Conservation (phyloP, 345 rosid genomes). For the Eucalyptus marginata region DNA sequence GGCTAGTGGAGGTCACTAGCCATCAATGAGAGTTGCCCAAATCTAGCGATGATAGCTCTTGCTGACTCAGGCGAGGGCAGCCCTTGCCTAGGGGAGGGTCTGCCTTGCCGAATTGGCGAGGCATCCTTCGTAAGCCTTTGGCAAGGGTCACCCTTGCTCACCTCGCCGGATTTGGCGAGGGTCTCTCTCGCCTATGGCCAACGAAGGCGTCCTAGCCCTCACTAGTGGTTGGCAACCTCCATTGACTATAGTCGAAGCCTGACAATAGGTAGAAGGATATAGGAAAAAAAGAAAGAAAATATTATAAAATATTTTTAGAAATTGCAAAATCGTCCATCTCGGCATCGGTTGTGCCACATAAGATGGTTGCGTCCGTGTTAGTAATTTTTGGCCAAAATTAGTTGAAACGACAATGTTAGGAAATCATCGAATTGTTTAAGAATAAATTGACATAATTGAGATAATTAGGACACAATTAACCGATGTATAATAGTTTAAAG, state of each 20-base stretch:
- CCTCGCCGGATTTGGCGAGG: rapidly evolving
- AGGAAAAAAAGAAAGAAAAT: background rate
- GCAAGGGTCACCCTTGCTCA: background rate
- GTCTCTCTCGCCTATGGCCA: too few species aligned
- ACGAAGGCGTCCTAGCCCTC: rapidly evolving
- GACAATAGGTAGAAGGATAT: background rate
- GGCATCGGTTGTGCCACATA: background rate
- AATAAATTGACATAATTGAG: background rate
- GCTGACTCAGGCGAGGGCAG: rapidly evolving
- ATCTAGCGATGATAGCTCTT: background rate
- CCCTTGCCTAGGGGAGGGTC: background rate
- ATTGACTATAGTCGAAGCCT: rapidly evolving
- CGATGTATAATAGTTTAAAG: background rate
- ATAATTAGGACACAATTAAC: background rate
- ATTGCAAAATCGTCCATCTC: background rate
- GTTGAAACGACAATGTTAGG: background rate
- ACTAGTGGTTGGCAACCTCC: background rate
- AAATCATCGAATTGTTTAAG: background rate
- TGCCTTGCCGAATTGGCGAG: background rate
- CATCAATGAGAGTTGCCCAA: background rate
- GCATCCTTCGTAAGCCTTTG: background rate
- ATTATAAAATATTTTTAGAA: background rate
- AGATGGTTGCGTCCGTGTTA: rapidly evolving
- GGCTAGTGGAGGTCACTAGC: background rate
- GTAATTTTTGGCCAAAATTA: background rate